Conservation (phyloP, 257 asterid genomes). For the Datura wrightii region DNA sequence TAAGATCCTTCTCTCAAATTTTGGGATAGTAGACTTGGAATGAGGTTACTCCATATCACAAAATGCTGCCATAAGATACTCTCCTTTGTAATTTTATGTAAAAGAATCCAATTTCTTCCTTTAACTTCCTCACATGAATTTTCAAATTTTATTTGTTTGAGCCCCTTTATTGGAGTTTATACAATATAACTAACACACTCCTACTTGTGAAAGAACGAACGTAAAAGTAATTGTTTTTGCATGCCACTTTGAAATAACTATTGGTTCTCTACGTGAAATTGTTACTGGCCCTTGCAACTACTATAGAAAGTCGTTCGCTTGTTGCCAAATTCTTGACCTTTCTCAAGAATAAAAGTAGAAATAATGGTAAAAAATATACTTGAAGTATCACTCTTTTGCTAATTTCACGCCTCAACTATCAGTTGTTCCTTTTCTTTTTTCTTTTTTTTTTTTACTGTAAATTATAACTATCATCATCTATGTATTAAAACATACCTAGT, state of each 20-base stretch:
- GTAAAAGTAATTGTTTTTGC: background rate
- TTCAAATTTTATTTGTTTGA: background rate
- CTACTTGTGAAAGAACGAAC: too few relatives aligned
- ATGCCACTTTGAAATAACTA: background rate
- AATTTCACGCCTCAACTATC: too few relatives aligned
- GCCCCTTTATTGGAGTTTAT: background rate
- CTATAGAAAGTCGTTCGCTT: background rate
- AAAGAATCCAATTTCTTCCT: background rate
- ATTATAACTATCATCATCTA: too few relatives aligned
- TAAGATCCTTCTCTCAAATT: slow-evolving; percentile 94
- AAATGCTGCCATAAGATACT: slow-evolving; percentile 9
- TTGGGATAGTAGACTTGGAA: slow-evolving; percentile 91
- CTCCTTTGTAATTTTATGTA: slow-evolving; percentile 9
- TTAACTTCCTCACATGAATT: background rate
- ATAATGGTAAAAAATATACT: too few relatives aligned
- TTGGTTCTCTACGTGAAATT: background rate
- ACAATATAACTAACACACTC: background rate
- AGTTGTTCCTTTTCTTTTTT: too few relatives aligned
- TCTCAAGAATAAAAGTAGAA: too few relatives aligned
- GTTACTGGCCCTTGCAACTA: background rate
- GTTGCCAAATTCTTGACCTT: background rate
- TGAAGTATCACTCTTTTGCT: too few relatives aligned
- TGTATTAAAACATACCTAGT: too few relatives aligned
- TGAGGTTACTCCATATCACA: slow-evolving; percentile 40
- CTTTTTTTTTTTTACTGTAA: too few relatives aligned